Base-by-base conservation (phyloP, 2,329 filamentous ascomycete genomes). In the Aspergillus pseudonomiae region DNA sequence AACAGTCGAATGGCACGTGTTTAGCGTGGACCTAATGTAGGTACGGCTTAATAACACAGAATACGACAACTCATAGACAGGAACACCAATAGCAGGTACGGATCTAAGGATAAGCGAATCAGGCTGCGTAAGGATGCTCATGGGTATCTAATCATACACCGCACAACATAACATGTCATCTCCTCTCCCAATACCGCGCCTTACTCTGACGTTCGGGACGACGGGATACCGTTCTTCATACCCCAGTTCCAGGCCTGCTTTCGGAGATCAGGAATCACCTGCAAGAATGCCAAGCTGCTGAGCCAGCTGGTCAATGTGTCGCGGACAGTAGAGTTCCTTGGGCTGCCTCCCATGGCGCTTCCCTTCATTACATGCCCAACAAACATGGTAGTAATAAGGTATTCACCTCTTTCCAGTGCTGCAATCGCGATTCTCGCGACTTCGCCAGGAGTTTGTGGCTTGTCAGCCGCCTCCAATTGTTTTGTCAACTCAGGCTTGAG, bases 401-500 rank as follows among this genome's bases (percentile, higher is more conserved):
- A 94, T 28, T 95, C 83, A 0, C 94, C 95, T 41, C 81, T 87
- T 77, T 98, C 93, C 52, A 99, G 80, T 0, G 91, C 92, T 50
- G 80, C 80, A 58, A 99, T 88, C 0, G 92, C 84, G 10, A 82
- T 82, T 4, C 80, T 78, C 1, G 95, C 95, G 16, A 96, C 93
- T 63, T 90, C 85, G 6, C 95, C 89, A 6, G 93, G 91, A 0
- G 86, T 89, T 77, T 96, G 91, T 54, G 88, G 84, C 16, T 89
- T 90, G 75, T 99, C 95, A n/a, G 86, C 85, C 69, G 91, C 88
- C 78, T 98, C 95, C 53, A 98, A 80, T 59, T 89, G 83, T 68
- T 88, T 85, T 3, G 94, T 97, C 57, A 97, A 84, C 6, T 85
- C 87, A 9, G 94, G 94, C 79, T 98, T 98, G 32, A 86, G 86